Evolutionary conservation across 2,329 filamentous ascomycete genomes (phyloP), one percentile per base, ranked within the genome.

Genomic region (Monosporascus sp.): DNA sequence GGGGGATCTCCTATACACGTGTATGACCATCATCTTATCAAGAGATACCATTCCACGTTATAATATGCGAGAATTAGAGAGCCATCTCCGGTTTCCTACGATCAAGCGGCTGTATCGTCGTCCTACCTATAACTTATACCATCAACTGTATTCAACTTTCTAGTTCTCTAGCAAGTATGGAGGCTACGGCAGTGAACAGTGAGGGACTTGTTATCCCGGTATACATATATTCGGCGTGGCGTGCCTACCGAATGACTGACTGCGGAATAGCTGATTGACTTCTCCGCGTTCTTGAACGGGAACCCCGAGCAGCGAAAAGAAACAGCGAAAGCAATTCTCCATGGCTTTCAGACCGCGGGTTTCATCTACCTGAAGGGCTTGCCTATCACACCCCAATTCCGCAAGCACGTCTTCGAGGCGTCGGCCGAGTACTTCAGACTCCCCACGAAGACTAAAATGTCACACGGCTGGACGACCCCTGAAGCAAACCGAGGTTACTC

Each of bases 351-450:
- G 63, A 86, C 81, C 1, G 88, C 91, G 2, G 92, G 92, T 53
- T 96, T 97, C 76, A 82, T 97, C 65, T 96, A 96, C 72, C 82
- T 96, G 39, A 86, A 86, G 62, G 89, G 93, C 70, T 86, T 93
- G 60, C 82, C 87, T 41, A 87, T 96, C 55, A 72, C 84, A 0
- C 64, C 80, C 3, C 72, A 79, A 8, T 77, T 79, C 9, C 73
- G 90, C 14, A 69, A 79, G 54, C 70, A 78, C 53, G 79, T 87
- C 55, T 95, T 94, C 67, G 67, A 75, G 57, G 77, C 79, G 53
- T 91, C 88, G 5, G 83, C 85, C 49, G 73, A 76, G 57, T 92
- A 93, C 76, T 94, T 94, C 70, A 70, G 72, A 15, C 82, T 87
- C 51, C 75, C 85, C 3, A 67, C 75, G 47, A 74, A 76, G 8